Evolutionary conservation across 495 filamentous ascomycete species (phyloP).

Genomic region (Bathelium albidoporum): DNA sequence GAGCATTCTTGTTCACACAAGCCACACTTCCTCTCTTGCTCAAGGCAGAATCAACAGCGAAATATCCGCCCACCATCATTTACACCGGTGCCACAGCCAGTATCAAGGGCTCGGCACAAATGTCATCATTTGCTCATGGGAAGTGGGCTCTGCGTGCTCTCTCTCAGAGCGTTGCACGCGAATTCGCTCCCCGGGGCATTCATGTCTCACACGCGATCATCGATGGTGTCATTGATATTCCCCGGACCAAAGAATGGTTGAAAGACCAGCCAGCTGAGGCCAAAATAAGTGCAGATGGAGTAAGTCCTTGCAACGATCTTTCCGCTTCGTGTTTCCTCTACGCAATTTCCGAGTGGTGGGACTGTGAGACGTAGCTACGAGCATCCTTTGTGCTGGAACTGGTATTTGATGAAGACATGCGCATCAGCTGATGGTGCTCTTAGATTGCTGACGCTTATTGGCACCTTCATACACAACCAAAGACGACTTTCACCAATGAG

Average conservation of each 20-base stretch:
- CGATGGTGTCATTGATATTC: conserved; percentile 83
- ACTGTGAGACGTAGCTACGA: too few species aligned
- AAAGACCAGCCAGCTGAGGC: conserved; percentile 52
- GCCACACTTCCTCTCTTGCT: conserved; percentile 62
- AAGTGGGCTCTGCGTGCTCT: conserved; percentile 77
- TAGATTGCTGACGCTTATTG: conserved; percentile 89
- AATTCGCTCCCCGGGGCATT: conserved; percentile 82
- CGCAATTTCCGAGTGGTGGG: too few species aligned
- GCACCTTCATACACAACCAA: conserved; percentile 77
- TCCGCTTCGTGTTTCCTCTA: too few species aligned
- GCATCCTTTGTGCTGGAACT: too few species aligned
- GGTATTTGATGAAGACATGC: too few species aligned
- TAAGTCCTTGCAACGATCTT: conserved; percentile 45
- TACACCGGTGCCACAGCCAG: conserved; percentile 85
- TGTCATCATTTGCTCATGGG: conserved; percentile 61
- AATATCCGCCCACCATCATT: conserved; percentile 67
- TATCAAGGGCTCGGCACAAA: conserved; percentile 59
- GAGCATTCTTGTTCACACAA: conserved; percentile 72
- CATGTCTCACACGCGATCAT: conserved; percentile 81
- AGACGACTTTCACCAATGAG: conserved; percentile 73
- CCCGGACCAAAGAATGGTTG: conserved; percentile 50
- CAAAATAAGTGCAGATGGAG: conserved; percentile 70
- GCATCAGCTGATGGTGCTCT: background rate
- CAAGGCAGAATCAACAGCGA: conserved; percentile 36
- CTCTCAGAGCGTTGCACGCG: conserved; percentile 66